Base-by-base conservation (phyloP, 768 basidiomycete genomes). In the Udeniomyces megalosporus region DNA sequence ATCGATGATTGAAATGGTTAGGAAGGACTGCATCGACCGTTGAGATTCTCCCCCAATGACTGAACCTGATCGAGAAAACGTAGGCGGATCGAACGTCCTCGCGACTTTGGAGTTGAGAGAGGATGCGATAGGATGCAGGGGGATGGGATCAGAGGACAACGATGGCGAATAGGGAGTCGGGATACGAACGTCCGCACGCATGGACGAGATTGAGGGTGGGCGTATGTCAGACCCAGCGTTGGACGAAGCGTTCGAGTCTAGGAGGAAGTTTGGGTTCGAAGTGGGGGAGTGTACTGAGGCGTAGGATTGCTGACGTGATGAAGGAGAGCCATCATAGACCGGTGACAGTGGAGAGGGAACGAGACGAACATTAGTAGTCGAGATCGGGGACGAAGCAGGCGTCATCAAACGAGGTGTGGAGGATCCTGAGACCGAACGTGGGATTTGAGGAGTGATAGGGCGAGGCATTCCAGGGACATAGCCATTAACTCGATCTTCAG, bases 371-470 rank as follows among this genome's bases (percentile, higher is more conserved):
- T 35, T 35, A 2, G 44, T 44, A 28, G 20, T 26, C 24, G 55
- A 6, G 6, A 44, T n/a, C 35, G 38, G 7, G 26, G 28, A 14
- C n/a, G 38, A 38, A 17, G 55, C 6, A 1, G 55, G 44, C 22
- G 42, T 46, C 1, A 15, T 14, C 22, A 55, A 55, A 1, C 55
- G 55, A 46, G 55, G 24, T 20, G 44, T 46, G 12, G 55, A 57
- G 8, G 55, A 57, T 8, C 35, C 32, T 3, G 53, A 35, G 6
- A 38, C 35, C 8, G 22, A 22, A 31, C 14, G 28, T 35, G 42
- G 55, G 24, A 26, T 59, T 38, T 51, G 58, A 34, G 58, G 58
- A 12, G 58, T 59, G 49, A 59, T 59, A 6, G 58, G 58, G 5
- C 58, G 58, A 50, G 46, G 58, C 58, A 59, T 59, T 6, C 58